phyloP scores from a whole-genome alignment of 306 rosid genomes.

The Astragalus glycyphyllos region DNA sequence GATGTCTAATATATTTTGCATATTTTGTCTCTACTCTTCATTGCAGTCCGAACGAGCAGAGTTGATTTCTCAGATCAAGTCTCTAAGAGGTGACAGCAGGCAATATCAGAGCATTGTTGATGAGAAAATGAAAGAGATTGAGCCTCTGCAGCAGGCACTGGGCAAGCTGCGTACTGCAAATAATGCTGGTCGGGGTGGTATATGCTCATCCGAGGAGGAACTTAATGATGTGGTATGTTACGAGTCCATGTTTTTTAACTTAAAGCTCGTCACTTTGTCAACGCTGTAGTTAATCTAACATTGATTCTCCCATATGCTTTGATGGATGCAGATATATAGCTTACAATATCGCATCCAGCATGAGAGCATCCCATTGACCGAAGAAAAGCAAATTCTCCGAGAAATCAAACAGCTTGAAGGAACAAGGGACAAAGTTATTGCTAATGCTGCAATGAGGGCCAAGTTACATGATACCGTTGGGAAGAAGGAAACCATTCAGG shows the following conservation, averaged over 20 bases:
- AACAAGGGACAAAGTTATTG: conserved; percentile 86
- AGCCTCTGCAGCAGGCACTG: conserved; percentile 87
- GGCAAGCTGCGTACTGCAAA: conserved; percentile 84
- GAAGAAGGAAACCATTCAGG: conserved; percentile 77
- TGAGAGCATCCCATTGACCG: conserved; percentile 88
- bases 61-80: conserved; percentile 77
- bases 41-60: conserved; percentile 73
- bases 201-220: conserved; percentile 94
- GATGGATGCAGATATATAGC: conserved; percentile 71
- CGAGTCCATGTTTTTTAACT: conserved; percentile 29
- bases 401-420: conserved; percentile 96
- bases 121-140: conserved; percentile 84
- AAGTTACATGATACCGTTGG: conserved; percentile 86
- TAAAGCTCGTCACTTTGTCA: conserved; percentile 31
- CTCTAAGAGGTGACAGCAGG: conserved; percentile 72
- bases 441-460: conserved; percentile 83
- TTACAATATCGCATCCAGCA: conserved; percentile 89
- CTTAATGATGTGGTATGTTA: conserved; percentile 70
- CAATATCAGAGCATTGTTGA: conserved; percentile 70
- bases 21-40: conserved; percentile 29
- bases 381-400: conserved; percentile 88
- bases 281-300: conserved; percentile 4
- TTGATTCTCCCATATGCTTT: conserved; percentile 38
- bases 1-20: conserved; percentile 14
- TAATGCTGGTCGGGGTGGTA: conserved; percentile 66